Percentiles rank a stretch among this genome's conserved stretches.
phyloP scores from a whole-genome alignment of 345 rosid species.

The Brassica incana region DNA sequence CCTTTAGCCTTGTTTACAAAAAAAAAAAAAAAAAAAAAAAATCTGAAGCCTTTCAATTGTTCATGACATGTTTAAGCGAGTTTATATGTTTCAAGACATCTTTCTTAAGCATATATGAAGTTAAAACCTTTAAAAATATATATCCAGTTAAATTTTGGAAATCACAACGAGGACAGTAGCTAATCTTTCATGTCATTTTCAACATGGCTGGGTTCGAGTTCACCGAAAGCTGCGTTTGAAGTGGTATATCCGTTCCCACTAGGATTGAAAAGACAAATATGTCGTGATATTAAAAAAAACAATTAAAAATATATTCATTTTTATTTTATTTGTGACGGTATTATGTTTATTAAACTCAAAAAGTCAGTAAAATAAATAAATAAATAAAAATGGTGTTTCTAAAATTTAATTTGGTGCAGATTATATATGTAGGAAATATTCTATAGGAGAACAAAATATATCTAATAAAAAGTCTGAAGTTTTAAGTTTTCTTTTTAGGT shows the following conservation, averaged over 20 bases:
- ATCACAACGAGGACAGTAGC: too few relatives aligned
- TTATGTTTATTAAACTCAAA: background rate
- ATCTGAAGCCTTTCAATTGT: background rate
- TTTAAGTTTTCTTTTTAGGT: background rate
- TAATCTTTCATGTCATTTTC: constrained; percentile 25
- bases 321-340: background rate
- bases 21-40: too few relatives aligned
- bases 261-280: background rate
- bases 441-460: background rate
- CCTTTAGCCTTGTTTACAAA: too few relatives aligned
- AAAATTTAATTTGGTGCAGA: background rate
- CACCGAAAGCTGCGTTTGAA: constrained; percentile 15
- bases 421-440: background rate
- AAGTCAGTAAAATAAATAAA: too few relatives aligned
- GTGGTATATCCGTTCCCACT: constrained; percentile 18
- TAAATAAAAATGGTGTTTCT: background rate
- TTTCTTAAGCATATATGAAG: background rate
- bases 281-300: background rate
- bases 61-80: background rate
- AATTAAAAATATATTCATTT: background rate
- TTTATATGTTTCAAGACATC: background rate
- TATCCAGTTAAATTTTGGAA: too few relatives aligned
- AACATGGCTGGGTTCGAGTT: constrained; percentile 17
- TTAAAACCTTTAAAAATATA: background rate
- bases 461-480: background rate